These are phyloP conservation scores for Melocanna baccifera DNA, from an alignment of 176 grass and related monocot species.

Conservation along the genomic window DNA sequence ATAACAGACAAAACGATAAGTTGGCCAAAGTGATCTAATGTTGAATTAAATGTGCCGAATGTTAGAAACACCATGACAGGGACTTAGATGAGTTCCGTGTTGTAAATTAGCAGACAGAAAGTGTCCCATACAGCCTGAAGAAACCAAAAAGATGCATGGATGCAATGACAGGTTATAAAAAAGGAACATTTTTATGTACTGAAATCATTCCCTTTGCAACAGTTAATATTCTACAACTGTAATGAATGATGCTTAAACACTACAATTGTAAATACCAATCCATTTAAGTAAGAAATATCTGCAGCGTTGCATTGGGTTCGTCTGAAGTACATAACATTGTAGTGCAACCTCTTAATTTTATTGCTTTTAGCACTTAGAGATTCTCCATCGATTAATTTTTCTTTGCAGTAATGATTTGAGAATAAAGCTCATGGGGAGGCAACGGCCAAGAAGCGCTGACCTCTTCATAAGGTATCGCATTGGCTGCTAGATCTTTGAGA, in stretches of 20 bases:
- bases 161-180: neutral
- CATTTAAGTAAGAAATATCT: neutral
- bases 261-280: neutral
- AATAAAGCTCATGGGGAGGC: neutral
- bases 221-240: neutral
- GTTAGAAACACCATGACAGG: neutral
- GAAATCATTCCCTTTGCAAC: neutral
- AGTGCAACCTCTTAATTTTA: neutral
- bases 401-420: neutral
- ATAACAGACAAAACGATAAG: neutral
- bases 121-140: neutral
- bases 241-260: neutral
- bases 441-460: constrained; percentile 27
- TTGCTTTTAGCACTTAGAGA: neutral
- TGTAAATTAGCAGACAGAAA: neutral
- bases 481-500: constrained; percentile 78
- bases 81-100: neutral
- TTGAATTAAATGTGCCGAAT: neutral
- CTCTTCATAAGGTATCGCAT: constrained; percentile 72
- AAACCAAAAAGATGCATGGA: neutral
- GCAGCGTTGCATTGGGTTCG: neutral
- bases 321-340: neutral
- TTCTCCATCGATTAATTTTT: neutral
- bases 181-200: neutral
- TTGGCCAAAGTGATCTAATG: neutral